phyloP scores from a whole-genome alignment of 1,284 basidiomycete genomes.

The Boletellus sp. region DNA sequence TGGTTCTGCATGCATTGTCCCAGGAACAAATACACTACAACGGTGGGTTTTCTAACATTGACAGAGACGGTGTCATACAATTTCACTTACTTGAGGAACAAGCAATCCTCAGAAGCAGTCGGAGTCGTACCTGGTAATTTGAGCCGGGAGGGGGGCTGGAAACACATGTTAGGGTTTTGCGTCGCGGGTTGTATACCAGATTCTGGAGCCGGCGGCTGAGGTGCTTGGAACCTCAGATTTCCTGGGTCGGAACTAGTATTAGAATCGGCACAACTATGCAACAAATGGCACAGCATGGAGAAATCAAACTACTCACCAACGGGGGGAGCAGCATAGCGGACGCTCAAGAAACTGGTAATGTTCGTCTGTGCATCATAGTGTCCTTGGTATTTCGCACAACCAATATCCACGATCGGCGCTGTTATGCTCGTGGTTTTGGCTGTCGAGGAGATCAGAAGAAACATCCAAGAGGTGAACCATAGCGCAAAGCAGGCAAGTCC shows the following conservation, averaged over 20 bases:
- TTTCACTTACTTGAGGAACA: conserved; percentile 22
- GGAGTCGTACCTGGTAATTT: not conserved
- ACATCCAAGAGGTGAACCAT: too few relatives aligned
- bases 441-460: too few relatives aligned
- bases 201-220: conserved; percentile 3
- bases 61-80: not conserved
- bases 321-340: too few relatives aligned
- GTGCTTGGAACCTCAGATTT: conserved; percentile 17
- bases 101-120: conserved; percentile 17
- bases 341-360: too few relatives aligned
- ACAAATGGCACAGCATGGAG: too few relatives aligned
- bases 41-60: not conserved
- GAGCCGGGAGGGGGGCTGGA: not conserved
- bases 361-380: conserved; percentile 4
- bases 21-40: conserved; percentile 15
- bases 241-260: conserved; percentile 4
- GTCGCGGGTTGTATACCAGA: conserved; percentile 12
- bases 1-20: not conserved
- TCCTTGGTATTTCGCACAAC: conserved; percentile 18
- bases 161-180: conserved; percentile 16
- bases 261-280: too few relatives aligned
- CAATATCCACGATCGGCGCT: conserved; percentile 10
- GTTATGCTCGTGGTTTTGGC: not conserved
- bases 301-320: too few relatives aligned
- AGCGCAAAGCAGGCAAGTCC: too few relatives aligned